Evolutionary conservation across 2,329 filamentous ascomycete genomes (phyloP), one percentile per base, ranked within the genome.

Genomic region (Aspergillus sp.): DNA sequence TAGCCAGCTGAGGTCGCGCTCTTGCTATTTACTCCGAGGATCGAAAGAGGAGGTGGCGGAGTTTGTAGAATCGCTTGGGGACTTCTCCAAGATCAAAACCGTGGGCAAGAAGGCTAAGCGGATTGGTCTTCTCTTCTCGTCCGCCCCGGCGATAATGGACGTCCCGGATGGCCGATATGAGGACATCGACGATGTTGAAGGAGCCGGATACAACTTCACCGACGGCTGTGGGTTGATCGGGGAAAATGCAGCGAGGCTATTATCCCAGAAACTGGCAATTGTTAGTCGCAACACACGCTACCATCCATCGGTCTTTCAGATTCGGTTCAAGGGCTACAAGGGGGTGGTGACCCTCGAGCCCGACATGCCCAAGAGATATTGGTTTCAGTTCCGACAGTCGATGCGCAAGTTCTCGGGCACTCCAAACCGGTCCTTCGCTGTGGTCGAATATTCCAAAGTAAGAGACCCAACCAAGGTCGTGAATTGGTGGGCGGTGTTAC

Each of bases 111-210:
- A 53, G 17, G 39, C 50, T 6, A 53, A 53, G 23, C 35, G 50
- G n/a, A 53, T 53, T 14, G 50, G 50, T 8, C 50, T 53, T 37
- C 50, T 53, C 11, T 53, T 53, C 33, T 53, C 50, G 9, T 53
- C 39, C 39, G 33, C 39, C 21, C 50, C 19, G 6, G 40, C 50
- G 3, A 14, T 53, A 3, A 44, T 53, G 21, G 23, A 44, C 6
- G 50, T 53, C 11, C 23, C 50, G 17, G 50, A 53, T 21, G 40
- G 23, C 4, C 45, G 45, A 14, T 48, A 48, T 21, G 45, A 35
- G n/a, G 45, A 48, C n/a, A 48, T 48, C 6, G 45, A 48, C 19
- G 45, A 48, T 48, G 25, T 48, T 7, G 45, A 48, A 35, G 9
- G 45, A 11, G 25, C 25, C 14, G 45, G 45, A 11, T 48, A 33